These are phyloP conservation scores for Coniochaeta sp. DNA, from an alignment of 2,329 filamentous ascomycete genomes.

Conservation along the genomic window DNA sequence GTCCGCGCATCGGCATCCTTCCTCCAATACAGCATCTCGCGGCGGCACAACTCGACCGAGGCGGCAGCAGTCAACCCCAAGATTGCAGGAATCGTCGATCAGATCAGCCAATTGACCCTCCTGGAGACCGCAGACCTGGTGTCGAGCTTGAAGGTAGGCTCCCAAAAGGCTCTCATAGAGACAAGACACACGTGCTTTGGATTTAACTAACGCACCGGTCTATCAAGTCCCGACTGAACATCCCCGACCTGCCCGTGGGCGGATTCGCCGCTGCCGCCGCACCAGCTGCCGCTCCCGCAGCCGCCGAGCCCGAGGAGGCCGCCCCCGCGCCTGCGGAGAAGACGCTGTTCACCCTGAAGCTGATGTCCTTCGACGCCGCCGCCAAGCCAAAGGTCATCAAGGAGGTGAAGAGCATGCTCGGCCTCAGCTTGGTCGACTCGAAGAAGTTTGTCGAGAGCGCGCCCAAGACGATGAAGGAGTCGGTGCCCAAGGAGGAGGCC, in stretches of 20 bases:
- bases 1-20: conserved; percentile 37
- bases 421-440: conserved; percentile 92
- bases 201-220: conserved; percentile 6
- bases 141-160: conserved; percentile 78
- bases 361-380: conserved; percentile 78
- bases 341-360: conserved; percentile 94
- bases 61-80: conserved; percentile 72
- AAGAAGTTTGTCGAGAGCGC: conserved; percentile 99
- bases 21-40: conserved; percentile 44
- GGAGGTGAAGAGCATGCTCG: conserved; percentile 95
- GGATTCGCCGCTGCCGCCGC: conserved; percentile 66
- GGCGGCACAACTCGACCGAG: conserved; percentile 86
- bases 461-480: conserved; percentile 98
- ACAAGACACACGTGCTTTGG: not conserved
- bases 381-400: conserved; percentile 99
- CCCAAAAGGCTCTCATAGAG: not conserved
- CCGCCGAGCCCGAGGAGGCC: conserved; percentile 78
- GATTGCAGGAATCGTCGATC: conserved; percentile 90
- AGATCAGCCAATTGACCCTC: conserved; percentile 96
- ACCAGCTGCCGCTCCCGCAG: conserved; percentile 53
- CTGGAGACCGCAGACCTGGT: conserved; percentile 97
- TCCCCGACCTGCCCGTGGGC: conserved; percentile 93
- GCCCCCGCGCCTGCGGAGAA: conserved; percentile 89
- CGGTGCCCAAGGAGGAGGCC: conserved; percentile 95
- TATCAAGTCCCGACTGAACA: conserved; percentile 79